These are phyloP conservation scores for Pythium sukuiense DNA, from an alignment of 352 stramenopile genomes.

Conservation along the genomic window DNA sequence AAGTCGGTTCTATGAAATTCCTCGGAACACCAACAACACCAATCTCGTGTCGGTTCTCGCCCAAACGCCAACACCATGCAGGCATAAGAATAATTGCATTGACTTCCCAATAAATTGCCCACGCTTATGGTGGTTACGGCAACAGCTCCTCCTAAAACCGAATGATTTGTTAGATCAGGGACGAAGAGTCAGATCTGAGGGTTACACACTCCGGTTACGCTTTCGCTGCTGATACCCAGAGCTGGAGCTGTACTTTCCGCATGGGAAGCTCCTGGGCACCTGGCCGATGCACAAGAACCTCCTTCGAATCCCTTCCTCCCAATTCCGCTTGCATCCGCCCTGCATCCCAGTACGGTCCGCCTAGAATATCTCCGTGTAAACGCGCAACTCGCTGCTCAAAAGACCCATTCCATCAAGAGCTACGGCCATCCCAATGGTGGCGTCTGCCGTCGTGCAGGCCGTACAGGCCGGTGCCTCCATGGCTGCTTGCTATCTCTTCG, in stretches of 20 bases:
- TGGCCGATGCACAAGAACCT: background rate
- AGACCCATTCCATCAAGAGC: background rate
- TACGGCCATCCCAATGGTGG: conserved; percentile 7
- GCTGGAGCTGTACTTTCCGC: too few species aligned
- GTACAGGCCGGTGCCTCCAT: conserved; percentile 21
- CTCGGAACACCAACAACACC: too few species aligned
- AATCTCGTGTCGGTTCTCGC: too few species aligned
- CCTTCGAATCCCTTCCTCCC: too few species aligned
- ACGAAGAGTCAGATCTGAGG: background rate
- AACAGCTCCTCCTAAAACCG: conserved; percentile 5
- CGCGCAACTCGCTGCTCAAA: background rate
- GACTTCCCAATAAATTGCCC: too few species aligned
- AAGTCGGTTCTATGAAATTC: too few species aligned
- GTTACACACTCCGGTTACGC: too few species aligned
- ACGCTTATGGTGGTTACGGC: background rate
- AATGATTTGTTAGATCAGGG: background rate
- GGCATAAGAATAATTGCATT: background rate
- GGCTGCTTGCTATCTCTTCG: conserved; percentile 28
- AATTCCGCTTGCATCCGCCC: too few species aligned
- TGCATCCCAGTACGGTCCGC: too few species aligned
- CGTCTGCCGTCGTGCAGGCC: conserved; percentile 14
- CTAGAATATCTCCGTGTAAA: background rate
- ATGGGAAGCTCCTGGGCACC: too few species aligned
- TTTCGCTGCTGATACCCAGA: too few species aligned
- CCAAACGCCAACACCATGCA: background rate